phyloP scores from a whole-genome alignment of 202 grass and related monocot genomes.

The Panicum virgatum region DNA sequence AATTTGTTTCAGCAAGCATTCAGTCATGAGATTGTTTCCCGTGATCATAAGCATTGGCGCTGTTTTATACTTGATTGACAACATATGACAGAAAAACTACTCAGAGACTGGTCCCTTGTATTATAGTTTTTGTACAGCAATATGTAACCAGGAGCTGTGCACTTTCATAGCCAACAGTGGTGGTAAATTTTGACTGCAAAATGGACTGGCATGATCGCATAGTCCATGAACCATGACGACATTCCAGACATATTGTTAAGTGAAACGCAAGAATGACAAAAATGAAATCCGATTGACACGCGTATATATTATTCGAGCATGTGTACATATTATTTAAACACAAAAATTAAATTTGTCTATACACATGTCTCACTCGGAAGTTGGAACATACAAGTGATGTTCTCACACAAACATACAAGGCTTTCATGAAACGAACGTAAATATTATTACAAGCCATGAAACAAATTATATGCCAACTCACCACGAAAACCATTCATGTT shows the following conservation, averaged over 20 bases:
- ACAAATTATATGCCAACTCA: too few species aligned
- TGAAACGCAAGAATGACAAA: background rate
- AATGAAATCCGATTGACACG: too few species aligned
- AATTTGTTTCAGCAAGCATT: conserved; percentile 16
- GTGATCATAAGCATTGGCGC: background rate
- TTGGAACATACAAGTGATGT: too few species aligned
- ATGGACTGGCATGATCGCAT: background rate
- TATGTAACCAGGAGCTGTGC: background rate
- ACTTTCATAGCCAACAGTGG: background rate
- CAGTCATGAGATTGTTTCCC: background rate
- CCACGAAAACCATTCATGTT: too few species aligned
- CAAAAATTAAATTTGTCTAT: too few species aligned
- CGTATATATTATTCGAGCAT: too few species aligned
- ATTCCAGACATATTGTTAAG: background rate
- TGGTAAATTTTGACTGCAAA: background rate
- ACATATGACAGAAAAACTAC: background rate
- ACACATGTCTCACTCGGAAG: too few species aligned
- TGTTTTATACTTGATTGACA: background rate
- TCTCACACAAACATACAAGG: too few species aligned
- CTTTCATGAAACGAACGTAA: too few species aligned
- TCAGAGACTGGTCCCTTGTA: background rate
- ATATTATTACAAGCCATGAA: too few species aligned
- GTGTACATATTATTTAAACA: too few species aligned
- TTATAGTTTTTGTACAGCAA: too few species aligned
- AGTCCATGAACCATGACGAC: background rate